phyloP scores from a whole-genome alignment of 1,284 basidiomycete species.

The Testicularia cyperi region DNA sequence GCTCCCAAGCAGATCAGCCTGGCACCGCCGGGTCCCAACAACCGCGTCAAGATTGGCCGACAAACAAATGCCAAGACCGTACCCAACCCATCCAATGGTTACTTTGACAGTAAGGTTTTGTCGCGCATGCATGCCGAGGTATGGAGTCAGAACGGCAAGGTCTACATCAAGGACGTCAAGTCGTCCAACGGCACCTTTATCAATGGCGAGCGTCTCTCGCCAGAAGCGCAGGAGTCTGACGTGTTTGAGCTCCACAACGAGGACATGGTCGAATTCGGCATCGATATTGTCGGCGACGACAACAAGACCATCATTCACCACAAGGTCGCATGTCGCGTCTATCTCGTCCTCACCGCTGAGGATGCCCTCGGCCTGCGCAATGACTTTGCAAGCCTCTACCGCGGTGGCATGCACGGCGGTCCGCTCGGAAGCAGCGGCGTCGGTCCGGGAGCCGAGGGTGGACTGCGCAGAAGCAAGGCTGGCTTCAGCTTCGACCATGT shows the following conservation, averaged over 20 bases:
- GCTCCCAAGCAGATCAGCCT: conserved; percentile 93
- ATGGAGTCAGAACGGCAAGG: conserved; percentile 81
- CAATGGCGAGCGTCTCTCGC: conserved; percentile 86
- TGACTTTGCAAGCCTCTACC: conserved; percentile 57
- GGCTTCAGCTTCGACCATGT: conserved; percentile 75
- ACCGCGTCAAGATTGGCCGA: conserved; percentile 85
- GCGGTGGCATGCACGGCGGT: conserved; percentile 53
- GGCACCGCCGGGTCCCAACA: conserved; percentile 63
- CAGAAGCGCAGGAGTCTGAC: conserved; percentile 87
- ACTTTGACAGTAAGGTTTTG: conserved; percentile 95
- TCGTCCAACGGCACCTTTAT: conserved; percentile 98
- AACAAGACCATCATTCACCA: conserved; percentile 98
- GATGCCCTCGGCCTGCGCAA: conserved; percentile 66
- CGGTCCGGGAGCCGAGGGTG: conserved; percentile 56
- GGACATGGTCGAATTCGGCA: conserved; percentile 95
- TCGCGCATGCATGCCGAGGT: conserved; percentile 96
- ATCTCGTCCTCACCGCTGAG: conserved; percentile 82
- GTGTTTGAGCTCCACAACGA: conserved; percentile 92
- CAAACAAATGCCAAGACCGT: conserved; percentile 96
- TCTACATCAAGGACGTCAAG: conserved; percentile 97
- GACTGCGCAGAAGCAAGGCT: conserved; percentile 47
- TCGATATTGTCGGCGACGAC: conserved; percentile 98
- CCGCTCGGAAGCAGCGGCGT: conserved; percentile 49
- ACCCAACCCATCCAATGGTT: conserved; percentile 91
- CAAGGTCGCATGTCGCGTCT: conserved; percentile 91